Base-by-base conservation (phyloP, 352 stramenopile species). In the Phytophthora rubi region DNA sequence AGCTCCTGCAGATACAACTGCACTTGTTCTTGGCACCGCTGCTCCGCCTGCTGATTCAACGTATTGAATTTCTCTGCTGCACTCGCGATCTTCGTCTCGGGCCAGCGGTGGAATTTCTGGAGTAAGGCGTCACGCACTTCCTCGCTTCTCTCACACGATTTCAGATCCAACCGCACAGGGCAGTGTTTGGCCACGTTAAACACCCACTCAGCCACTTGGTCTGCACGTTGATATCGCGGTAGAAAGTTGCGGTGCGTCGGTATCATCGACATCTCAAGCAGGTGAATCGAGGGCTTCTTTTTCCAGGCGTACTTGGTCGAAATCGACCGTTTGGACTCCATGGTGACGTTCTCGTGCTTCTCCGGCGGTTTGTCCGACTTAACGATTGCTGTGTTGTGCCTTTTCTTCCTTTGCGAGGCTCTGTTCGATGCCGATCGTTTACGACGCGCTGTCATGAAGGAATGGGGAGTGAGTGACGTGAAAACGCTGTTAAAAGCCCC, bases 31-130 rank as follows among this genome's bases (percentile, higher is more conserved):
- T 58, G 47, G 12, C 71, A 76, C 30, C 35, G 37, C n/a, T 67
- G 21, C 26, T 76, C 30, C 2, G 54, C 59, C 9, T 56, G 3
- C 9, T 71, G 58, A 15, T 12, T 65, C 2, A 68, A 30, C 1
- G 35, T 39, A 2, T 62, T 42, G 39, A 30, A 79, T 32, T 30
- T 42, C 21, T 70, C 33, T 4, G 12, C 44, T 18, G 58, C 59
- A 6, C 37, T 37, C 8, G 58, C 42, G 23, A 76, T 53, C 16
- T 74, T 65, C n/a, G 21, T 53, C 26, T 64, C 68, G 2, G 72
- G 68, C 72, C 72, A 79, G 33, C 68, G 63, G 51, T 76, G 68
- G 16, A 79, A 79, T 62, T 68, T 55, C 30, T 39, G 54, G 39
- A 79, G 72, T 48, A 79, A 26, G 0, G 59, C 58, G 47, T 79